Evolutionary conservation across 2,329 filamentous ascomycete species (phyloP), one percentile per base, ranked within the genome.

Genomic region (Xylariaceae sp.): DNA sequence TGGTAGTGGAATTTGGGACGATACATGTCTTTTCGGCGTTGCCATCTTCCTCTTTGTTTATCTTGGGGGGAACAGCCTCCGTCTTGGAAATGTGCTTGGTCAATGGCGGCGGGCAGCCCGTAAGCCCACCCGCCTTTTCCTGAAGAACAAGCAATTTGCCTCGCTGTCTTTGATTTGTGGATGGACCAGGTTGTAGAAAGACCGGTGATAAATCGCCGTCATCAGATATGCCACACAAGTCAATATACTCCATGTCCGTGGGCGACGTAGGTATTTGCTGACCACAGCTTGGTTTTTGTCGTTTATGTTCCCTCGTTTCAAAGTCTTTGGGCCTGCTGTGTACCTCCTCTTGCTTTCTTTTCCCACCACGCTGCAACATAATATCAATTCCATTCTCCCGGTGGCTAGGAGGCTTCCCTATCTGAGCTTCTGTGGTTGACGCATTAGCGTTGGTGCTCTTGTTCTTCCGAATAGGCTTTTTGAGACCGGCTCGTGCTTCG

Each of bases 241-340:
- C 55, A 30, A 59, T 46, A 34, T 41, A 55, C 21, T 59, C 55
- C 29, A 54, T 36, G 24, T 52, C 47, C n/a, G 42, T 46, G 11
- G 39, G 24, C n/a, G 19, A n/a, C 37, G 27, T 9, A 31, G 29
- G 34, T 28, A 36, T 7, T 33, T 36, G 23, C 29, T 14, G 13
- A 27, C 18, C 3, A 28, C 16, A 14, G n/a, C 13, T 14, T 16
- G 29, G 9, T 18, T 43, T 46, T 4, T 14, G 21, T 38, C 33
- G 36, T 26, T 42, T 51, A 21, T 24, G 29, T 23, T 24, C 31
- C 4, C 14, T 17, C 9, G n/a, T 7, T 7, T 24, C 30, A 43
- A 11, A 21, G 18, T 5, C 4, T 5, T 18, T 14, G 13, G 11
- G 28, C 19, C 13, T 9, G 24, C 31, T 31, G 13, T 5, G 14